Evolutionary conservation across 805 yeast genomes (phyloP), one percentile per base, ranked within the genome.

Genomic region (Teunomyces tritomae): DNA sequence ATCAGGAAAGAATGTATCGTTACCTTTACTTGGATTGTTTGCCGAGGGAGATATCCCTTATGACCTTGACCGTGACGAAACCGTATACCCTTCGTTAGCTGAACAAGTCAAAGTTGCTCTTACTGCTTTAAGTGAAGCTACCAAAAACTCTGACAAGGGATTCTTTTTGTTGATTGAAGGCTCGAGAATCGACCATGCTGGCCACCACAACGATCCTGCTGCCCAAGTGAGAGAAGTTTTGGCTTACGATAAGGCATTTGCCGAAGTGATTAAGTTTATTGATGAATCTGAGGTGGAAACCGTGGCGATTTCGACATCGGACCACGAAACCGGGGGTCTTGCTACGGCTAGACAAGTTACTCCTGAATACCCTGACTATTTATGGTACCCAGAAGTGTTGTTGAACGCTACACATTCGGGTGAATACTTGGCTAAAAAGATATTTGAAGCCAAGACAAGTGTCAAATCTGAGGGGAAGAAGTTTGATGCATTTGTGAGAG

Each of bases 271-370:
- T 45, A 81, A 87, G 36, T 89, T 82, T 63, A 87, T 85, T 33
- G 82, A 85, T 55, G 62, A 74, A 7, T 60, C 86, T 2, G 89
- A 86, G 44, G 82, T 79, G 9, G 96, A 89, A 56, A 89, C 96
- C 2, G 73, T 86, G 39, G 78, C 89, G 35, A 73, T 91, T 36
- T 82, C 92, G 24, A 89, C 96, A 2, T 85, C 95, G 20, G 97
- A 91, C 65, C 98, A 91, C 71, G 98, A 91, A 65, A 91, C 97
- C 24, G 98, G 98, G 52, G 98, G 97, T 0, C 75, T 91, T 53
- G 86, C 87, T n/a, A 79, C 88, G 40, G 89, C 96, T 0, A 81
- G 91, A 67, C 97, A 91, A 71, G 65, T 87, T 33, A 61, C 82
- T 4, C 64, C 74, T 3, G 62, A 63, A 1, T 89, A 90, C 63